These are phyloP conservation scores for Infundibulicybe gibba DNA, from an alignment of 768 basidiomycete genomes.

Conservation along the genomic window DNA sequence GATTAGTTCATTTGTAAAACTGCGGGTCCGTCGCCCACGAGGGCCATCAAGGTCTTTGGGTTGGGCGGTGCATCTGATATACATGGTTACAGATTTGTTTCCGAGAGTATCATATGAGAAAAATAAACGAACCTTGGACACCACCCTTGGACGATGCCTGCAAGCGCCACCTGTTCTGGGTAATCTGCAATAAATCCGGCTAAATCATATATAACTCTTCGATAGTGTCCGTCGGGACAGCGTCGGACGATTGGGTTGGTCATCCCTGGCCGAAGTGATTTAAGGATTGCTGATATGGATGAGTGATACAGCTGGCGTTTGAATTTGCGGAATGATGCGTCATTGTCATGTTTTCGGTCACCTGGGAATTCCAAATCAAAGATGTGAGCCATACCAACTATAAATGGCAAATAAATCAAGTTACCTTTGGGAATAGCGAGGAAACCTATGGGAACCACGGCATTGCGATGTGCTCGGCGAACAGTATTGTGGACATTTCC, in stretches of 20 bases:
- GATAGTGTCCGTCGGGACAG: slow-evolving; percentile 22
- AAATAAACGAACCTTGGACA: slow-evolving; percentile 15
- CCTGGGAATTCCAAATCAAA: background rate
- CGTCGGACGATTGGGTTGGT: slow-evolving; percentile 9
- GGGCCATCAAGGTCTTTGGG: slow-evolving; percentile 1
- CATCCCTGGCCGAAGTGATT: slow-evolving; percentile 16
- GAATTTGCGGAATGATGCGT: slow-evolving; percentile 1
- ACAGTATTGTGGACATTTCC: slow-evolving; percentile 23
- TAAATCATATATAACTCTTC: slow-evolving; percentile 18
- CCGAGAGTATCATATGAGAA: background rate
- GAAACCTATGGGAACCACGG: slow-evolving; percentile 19
- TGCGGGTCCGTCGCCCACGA: slow-evolving; percentile 1
- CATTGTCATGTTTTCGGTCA: slow-evolving; percentile 2
- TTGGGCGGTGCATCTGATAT: background rate
- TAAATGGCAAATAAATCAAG: background rate
- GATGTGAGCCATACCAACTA: no score
- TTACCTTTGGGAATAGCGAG: slow-evolving; percentile 24
- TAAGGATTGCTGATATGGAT: slow-evolving; percentile 12
- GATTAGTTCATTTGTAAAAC: slow-evolving; percentile 9
- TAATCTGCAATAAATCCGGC: slow-evolving; percentile 26
- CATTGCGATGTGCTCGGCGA: slow-evolving; percentile 20
- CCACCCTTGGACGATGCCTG: slow-evolving; percentile 20
- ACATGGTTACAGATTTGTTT: background rate
- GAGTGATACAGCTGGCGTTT: slow-evolving; percentile 6
- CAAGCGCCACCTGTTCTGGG: slow-evolving; percentile 21